Evolutionary conservation across 345 rosid genomes (phyloP), one percentile per base, ranked within the genome.

Genomic region (Rhodomyrtus tomentosa): DNA sequence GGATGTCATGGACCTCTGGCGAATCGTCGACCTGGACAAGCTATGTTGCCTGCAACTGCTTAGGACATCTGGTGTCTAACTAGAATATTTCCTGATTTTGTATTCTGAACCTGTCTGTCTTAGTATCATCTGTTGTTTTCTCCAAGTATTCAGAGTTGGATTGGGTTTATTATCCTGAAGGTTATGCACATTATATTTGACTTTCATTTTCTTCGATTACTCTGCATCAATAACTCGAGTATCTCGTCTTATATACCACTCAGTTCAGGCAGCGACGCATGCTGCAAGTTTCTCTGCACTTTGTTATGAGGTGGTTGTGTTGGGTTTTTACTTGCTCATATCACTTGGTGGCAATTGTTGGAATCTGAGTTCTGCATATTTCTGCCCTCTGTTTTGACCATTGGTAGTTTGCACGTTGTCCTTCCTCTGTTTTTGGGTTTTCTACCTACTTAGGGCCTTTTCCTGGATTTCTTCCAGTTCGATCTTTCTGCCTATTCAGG

Each of bases 1-100:
- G 88, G 88, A 55, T 84, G 89, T 59, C 92, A 90, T 72, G 92
- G 92, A 56, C 87, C 62, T 25, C 79, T 90, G 83, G 89, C 89
- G 10, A 2, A 58, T 7, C 89, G 92, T 32, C 62, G 85, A 55
- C 89, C 90, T 79, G 89, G 90, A 52, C 83, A 85, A 83, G 92
- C 92, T 3, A 88, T 90, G 80, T 36, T 90, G 62, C 49, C 83
- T 54, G 85, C 85, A 55, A n/a, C 86, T 68, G 87, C 87, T 50
- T 81, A 62, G 81, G 82, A 79, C 40, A 72, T 84, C 82, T 74
- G 49, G 59, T 74, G 29, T 36, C 62, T 53, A 10, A 45, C 11
- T 32, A 50, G 51, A 24, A 52, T 38, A 79, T 32, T 36, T 53
- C 80, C 22, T 51, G 59, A 52, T 36, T 27, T 50, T 22, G 48